Evolutionary conservation across 2,329 filamentous ascomycete genomes (phyloP), one percentile per base, ranked within the genome.

Genomic region (Fusarium denticulatum): DNA sequence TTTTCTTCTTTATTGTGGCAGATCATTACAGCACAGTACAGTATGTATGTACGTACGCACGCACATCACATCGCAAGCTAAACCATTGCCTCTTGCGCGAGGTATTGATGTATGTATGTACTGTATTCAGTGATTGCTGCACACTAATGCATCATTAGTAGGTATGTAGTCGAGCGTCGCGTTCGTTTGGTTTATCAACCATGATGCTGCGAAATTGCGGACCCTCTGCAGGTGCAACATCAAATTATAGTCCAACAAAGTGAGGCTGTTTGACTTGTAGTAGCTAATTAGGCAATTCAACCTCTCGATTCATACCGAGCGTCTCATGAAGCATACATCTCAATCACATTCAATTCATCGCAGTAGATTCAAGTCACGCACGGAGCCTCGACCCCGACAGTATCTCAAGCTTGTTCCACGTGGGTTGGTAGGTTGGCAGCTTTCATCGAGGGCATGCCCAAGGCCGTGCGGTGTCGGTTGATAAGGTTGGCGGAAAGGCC

Each of bases 401-500:
- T 58, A 67, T 49, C 59, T 49, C 57, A 56, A 49, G 36, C 36
- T 45, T 72, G 32, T 67, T 45, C 75, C 71, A 69, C 69, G 64
- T 61, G 64, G 70, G 60, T 66, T 60, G 42, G 46, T 55, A 45
- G 55, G 55, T 66, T 60, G 45, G 37, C 57, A 45, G 55, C 49
- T 64, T 63, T 62, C 36, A 63, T 59, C 57, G 60, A 67, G 60
- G 60, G 69, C 59, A 69, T 67, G 68, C 67, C 65, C 55, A 45
- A 47, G 60, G 24, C 59, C 71, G 69, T 76, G 76, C 71, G 59
- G 71, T 69, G 34, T 59, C 24, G 39, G 46, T 69, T 58, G 62
- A 70, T 64, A 69, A 72, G 64, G 45, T 60, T 32, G 57, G 49
- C 32, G 43, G 45, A 53, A 39, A 60, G 32, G 50, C 26, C 36